Conservation (phyloP, 106 monocot genomes). For the Ottelia alismoides region DNA sequence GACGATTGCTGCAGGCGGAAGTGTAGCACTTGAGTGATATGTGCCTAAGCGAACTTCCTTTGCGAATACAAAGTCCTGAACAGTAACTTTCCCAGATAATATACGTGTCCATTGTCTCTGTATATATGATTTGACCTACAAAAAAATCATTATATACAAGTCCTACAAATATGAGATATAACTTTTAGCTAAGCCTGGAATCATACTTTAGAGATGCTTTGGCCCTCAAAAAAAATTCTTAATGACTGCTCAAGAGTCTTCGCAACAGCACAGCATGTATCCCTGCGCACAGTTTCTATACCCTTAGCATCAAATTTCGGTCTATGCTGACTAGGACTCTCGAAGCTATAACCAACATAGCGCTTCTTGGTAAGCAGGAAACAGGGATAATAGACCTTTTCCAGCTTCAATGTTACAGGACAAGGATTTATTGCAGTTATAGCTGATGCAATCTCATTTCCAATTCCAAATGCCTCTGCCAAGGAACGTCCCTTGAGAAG, state of each 20-base stretch:
- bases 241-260: slow-evolving; percentile 77
- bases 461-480: slow-evolving; percentile 84
- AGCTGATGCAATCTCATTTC: slow-evolving; percentile 83
- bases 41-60: slow-evolving; percentile 91
- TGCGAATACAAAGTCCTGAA: slow-evolving; percentile 94
- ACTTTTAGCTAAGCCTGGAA: background rate
- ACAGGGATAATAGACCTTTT: slow-evolving; percentile 85
- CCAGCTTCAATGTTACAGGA: slow-evolving; percentile 82
- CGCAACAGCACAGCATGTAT: slow-evolving; percentile 88
- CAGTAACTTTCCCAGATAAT: slow-evolving; percentile 58
- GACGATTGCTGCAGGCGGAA: slow-evolving; percentile 95
- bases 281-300: slow-evolving; percentile 89
- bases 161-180: background rate
- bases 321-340: slow-evolving; percentile 50
- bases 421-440: slow-evolving; percentile 86
- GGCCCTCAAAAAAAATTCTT: slow-evolving; percentile 71
- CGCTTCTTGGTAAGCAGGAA: slow-evolving; percentile 98
- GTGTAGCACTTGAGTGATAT: slow-evolving; percentile 49
- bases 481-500: slow-evolving; percentile 62
- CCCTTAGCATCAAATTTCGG: slow-evolving; percentile 95
- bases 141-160: background rate
- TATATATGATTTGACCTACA: slow-evolving; percentile 72
- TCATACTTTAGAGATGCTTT: slow-evolving; percentile 51
- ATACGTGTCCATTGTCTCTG: slow-evolving; percentile 83
- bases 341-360: slow-evolving; percentile 97